A percentile compares a stretch with the other conserved stretches of the same genome.
Conservation (phyloP, 805 yeast genomes). For the Saccharomyces jurei region DNA sequence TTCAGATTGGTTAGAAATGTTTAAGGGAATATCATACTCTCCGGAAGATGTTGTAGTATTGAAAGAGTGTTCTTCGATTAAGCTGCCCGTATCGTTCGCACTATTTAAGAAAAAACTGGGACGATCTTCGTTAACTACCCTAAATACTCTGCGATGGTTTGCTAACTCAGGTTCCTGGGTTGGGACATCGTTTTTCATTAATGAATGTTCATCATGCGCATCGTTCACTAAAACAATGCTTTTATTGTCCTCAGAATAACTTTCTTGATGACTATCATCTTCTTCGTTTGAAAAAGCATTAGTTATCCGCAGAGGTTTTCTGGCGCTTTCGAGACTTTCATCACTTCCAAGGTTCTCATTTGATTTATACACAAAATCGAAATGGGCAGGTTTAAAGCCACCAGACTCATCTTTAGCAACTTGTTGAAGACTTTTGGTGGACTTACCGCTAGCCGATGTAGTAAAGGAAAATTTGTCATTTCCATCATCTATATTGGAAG, state of each 20-base stretch:
- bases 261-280: not conserved
- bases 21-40: conserved; percentile 1
- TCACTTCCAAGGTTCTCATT: not conserved
- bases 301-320: not conserved
- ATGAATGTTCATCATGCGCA: not conserved
- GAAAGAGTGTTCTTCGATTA: conserved; percentile 1
- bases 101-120: conserved; percentile 21
- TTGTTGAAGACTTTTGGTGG: conserved; percentile 14
- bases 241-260: not conserved
- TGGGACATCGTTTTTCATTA: not conserved
- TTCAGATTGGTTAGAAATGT: not conserved
- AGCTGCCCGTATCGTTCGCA: conserved; percentile 8
- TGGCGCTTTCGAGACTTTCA: not conserved
- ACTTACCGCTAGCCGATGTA: conserved; percentile 10
- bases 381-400: conserved; percentile 3
- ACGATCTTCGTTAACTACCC: conserved; percentile 27
- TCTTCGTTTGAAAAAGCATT: not conserved
- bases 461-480: conserved; percentile 17
- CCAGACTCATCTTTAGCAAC: conserved; percentile 9
- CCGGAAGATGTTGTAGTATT: conserved; percentile 1
- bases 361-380: not conserved
- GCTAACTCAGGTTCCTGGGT: not conserved
- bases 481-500: conserved; percentile 4
- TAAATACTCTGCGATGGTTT: conserved; percentile 12
- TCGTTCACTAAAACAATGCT: not conserved